These are phyloP conservation scores for Neopestalotiopsis rosae DNA, from an alignment of 2,329 filamentous ascomycete genomes.

Conservation along the genomic window DNA sequence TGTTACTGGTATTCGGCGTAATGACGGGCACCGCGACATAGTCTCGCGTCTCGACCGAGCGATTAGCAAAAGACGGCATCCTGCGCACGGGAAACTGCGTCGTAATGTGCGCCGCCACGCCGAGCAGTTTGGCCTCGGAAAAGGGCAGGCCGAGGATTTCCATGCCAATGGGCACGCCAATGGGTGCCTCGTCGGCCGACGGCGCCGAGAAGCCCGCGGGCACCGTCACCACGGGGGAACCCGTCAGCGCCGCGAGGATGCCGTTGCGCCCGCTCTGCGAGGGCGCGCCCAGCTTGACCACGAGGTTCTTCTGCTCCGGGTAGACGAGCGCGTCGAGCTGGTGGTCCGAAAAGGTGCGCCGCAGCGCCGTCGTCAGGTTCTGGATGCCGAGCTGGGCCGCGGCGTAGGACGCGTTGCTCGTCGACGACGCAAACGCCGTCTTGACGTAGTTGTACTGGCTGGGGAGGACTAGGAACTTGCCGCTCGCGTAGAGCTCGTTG, in stretches of 20 bases:
- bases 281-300: slow-evolving; percentile 60
- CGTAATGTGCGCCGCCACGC: slow-evolving; percentile 58
- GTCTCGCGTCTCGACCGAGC: slow-evolving; percentile 40
- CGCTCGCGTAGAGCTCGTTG: slow-evolving; percentile 52
- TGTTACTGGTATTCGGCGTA: slow-evolving; percentile 45
- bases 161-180: slow-evolving; percentile 68
- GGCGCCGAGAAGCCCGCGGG: slow-evolving; percentile 58
- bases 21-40: slow-evolving; percentile 51
- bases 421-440: slow-evolving; percentile 56
- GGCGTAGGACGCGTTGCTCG: slow-evolving; percentile 53
- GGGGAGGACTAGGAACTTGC: slow-evolving; percentile 65
- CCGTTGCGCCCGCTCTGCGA: slow-evolving; percentile 63
- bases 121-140: slow-evolving; percentile 58
- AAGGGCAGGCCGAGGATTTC: slow-evolving; percentile 65
- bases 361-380: slow-evolving; percentile 55
- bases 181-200: slow-evolving; percentile 52
- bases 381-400: slow-evolving; percentile 52
- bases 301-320: slow-evolving; percentile 68
- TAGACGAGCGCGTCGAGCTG: slow-evolving; percentile 65
- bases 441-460: slow-evolving; percentile 61
- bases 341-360: slow-evolving; percentile 53
- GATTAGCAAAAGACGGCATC: slow-evolving; percentile 50
- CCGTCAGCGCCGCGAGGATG: slow-evolving; percentile 47
- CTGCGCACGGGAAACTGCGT: slow-evolving; percentile 49
- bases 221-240: slow-evolving; percentile 48